Evolutionary conservation across 108 stramenopile species (phyloP).

Genomic region (Chaetoceros tenuissimus): DNA sequence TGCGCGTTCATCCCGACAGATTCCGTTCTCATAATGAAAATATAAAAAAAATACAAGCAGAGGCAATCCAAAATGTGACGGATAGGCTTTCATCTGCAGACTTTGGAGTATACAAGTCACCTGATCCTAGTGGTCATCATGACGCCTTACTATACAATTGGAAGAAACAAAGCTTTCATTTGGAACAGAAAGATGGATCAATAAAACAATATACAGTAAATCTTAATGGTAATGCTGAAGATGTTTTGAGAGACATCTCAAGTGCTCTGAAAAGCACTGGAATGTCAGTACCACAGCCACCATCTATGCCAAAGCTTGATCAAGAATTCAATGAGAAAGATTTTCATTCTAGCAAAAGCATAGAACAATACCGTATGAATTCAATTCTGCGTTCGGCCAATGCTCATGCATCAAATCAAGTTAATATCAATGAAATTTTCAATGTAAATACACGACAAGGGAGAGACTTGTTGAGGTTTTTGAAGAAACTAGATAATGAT

Average conservation of each 20-base stretch:
- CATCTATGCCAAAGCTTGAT: slow-evolving; percentile 13
- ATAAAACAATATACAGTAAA: slow-evolving; percentile 33
- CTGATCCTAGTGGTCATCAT: not conserved
- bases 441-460: slow-evolving; percentile 35
- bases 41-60: slow-evolving; percentile 56
- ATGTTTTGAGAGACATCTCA: slow-evolving; percentile 44
- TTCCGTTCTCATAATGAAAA: slow-evolving; percentile 42
- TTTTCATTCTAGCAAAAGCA: not conserved
- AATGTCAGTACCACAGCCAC: slow-evolving; percentile 16
- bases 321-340: not conserved
- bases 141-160: not conserved
- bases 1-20: slow-evolving; percentile 76
- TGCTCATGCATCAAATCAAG: too few relatives aligned
- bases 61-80: slow-evolving; percentile 48
- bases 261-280: slow-evolving; percentile 33
- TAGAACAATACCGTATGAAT: not conserved
- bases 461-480: slow-evolving; percentile 41
- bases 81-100: slow-evolving; percentile 41
- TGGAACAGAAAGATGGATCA: slow-evolving; percentile 66
- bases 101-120: slow-evolving; percentile 36
- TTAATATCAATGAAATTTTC: slow-evolving; percentile 22
- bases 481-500: slow-evolving; percentile 17
- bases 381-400: not conserved
- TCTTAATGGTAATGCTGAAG: slow-evolving; percentile 39
- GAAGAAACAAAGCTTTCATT: slow-evolving; percentile 5